Evolutionary conservation across 345 rosid genomes (phyloP).

Genomic region (Salix dunnii): DNA sequence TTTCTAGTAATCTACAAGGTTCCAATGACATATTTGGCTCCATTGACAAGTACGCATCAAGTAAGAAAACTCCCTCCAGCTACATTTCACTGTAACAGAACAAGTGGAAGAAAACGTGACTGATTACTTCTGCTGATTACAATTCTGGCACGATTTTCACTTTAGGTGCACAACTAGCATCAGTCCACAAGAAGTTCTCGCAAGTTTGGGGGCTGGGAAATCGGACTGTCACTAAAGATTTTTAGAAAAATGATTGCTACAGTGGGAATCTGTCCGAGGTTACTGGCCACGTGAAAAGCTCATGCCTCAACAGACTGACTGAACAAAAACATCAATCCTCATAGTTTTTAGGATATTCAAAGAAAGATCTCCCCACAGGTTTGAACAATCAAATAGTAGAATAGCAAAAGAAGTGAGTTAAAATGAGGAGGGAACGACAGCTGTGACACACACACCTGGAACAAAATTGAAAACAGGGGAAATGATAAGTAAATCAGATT

Average conservation of each 20-base stretch:
- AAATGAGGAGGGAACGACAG: background rate
- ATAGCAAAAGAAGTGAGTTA: background rate
- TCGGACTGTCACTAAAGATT: too few relatives aligned
- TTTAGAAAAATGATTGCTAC: background rate
- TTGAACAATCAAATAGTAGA: background rate
- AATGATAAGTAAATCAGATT: slow-evolving; percentile 7
- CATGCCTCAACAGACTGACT: too few relatives aligned
- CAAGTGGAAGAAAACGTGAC: too few relatives aligned
- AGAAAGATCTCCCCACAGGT: background rate
- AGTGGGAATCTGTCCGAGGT: background rate
- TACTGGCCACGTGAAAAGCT: background rate
- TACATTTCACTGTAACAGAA: too few relatives aligned
- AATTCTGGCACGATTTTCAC: too few relatives aligned
- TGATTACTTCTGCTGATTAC: too few relatives aligned
- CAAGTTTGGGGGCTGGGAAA: too few relatives aligned
- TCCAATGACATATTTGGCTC: background rate
- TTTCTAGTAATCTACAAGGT: background rate
- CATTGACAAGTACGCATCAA: background rate
- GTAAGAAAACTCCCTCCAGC: too few relatives aligned
- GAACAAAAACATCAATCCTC: slow-evolving; percentile 7
- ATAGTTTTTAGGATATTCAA: background rate
- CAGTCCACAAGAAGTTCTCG: too few relatives aligned
- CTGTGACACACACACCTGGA: slow-evolving; percentile 5
- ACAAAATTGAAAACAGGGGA: slow-evolving; percentile 5
- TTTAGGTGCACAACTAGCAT: too few relatives aligned